Base-by-base conservation (phyloP, 371 early-diverging fungal species). In the Actinomucor elegans region DNA sequence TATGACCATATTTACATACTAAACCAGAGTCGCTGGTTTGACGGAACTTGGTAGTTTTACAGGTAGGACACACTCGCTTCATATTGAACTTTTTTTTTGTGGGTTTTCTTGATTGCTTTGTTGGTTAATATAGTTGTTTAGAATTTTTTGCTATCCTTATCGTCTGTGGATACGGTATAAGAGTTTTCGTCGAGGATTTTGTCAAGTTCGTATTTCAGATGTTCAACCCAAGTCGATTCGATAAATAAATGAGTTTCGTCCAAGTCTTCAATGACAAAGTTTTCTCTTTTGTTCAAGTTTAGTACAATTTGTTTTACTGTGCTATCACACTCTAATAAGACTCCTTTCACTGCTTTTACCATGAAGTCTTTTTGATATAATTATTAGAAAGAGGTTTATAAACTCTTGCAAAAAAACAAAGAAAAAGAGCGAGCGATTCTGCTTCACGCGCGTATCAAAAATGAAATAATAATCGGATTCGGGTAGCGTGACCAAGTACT, bases 181-280 rank as follows among this genome's bases (percentile, higher is more conserved):
- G 86, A 80, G 64, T 90, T 89, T 50, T 86, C 86, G 75, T 92
- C 90, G 42, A 93, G 66, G 48, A 91, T 79, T 50, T 83, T 80
- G 45, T 93, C 91, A 21, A 92, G 75, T 58, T 84, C 83, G 24
- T 66, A 67, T 52, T 86, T 82, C 2, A 92, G 61, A 55, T 83
- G 67, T 12, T 83, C 73, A 1, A 92, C 73, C 48, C 79, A 81
- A 7, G 76, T 72, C 3, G 86, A 74, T 61, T 89, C 89, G 24
- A 94, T 84, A 61, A 93, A 91, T 52, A 93, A 66, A 59, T 94
- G 94, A 0, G 89, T 92, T 2, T 86, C 90, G 73, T 94, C 94
- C 31, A 94, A 73, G 56, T 94, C 93, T 68, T 90, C 89, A 53
- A 94, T 88, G 15, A 94, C 85, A 64, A 94, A 92, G 28, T 88